Evolutionary conservation across 768 basidiomycete species (phyloP).

Genomic region (Gloeostereum incarnatum): DNA sequence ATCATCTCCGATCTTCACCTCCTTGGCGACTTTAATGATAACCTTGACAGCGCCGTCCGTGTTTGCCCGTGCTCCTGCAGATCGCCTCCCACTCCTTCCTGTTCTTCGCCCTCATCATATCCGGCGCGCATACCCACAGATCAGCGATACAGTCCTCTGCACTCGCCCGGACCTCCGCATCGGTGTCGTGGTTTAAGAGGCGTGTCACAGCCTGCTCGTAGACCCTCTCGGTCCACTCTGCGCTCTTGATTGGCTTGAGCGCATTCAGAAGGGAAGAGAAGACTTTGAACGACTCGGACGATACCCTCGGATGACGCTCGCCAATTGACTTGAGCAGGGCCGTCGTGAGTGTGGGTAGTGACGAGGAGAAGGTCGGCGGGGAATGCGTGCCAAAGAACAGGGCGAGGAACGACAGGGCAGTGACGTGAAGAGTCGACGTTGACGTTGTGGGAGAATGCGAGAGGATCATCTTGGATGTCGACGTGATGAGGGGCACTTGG

Average conservation of each 20-base stretch:
- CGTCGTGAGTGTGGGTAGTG: slow-evolving; percentile 62
- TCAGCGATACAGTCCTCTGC: slow-evolving; percentile 82
- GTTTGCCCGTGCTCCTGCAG: slow-evolving; percentile 58
- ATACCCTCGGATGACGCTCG: slow-evolving; percentile 85
- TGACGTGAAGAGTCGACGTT: slow-evolving; percentile 74
- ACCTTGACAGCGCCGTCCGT: slow-evolving; percentile 73
- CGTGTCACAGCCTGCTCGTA: slow-evolving; percentile 69
- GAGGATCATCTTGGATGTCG: slow-evolving; percentile 56
- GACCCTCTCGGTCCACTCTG: slow-evolving; percentile 61
- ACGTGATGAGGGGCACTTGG: slow-evolving; percentile 54
- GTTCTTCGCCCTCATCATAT: slow-evolving; percentile 52
- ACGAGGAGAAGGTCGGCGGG: slow-evolving; percentile 44
- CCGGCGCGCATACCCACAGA: slow-evolving; percentile 81
- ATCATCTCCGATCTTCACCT: slow-evolving; percentile 56
- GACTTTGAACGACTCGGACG: slow-evolving; percentile 80
- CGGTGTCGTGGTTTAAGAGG: slow-evolving; percentile 75
- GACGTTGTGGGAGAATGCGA: slow-evolving; percentile 64
- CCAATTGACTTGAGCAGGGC: slow-evolving; percentile 64
- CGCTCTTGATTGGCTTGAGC: slow-evolving; percentile 55
- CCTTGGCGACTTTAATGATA: slow-evolving; percentile 74
- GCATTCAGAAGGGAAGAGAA: slow-evolving; percentile 78
- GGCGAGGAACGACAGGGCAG: slow-evolving; percentile 78
- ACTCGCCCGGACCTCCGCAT: slow-evolving; percentile 78
- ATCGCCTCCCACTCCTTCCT: slow-evolving; percentile 78
- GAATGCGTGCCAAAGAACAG: slow-evolving; percentile 71